phyloP scores from a whole-genome alignment of 257 asterid species.

The Lantana camara region DNA sequence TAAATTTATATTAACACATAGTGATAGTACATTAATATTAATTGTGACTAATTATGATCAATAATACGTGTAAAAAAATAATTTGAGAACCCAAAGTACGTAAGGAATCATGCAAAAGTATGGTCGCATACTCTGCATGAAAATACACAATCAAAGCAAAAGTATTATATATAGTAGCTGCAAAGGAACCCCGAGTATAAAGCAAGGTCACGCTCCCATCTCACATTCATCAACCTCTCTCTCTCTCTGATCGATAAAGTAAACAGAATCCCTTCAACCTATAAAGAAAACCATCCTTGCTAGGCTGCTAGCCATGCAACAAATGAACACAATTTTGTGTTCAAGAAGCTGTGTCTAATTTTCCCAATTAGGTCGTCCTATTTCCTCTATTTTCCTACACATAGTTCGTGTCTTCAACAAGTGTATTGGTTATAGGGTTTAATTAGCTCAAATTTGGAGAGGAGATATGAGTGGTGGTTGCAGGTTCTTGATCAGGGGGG shows the following conservation, averaged over 20 bases:
- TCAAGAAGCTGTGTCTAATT: neutral
- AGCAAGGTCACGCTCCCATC: slow-evolving; percentile 46
- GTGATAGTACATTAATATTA: too few relatives aligned
- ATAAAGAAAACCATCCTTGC: slow-evolving; percentile 54
- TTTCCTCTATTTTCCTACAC: too few relatives aligned
- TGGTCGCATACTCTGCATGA: too few relatives aligned
- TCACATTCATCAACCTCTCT: slow-evolving; percentile 38
- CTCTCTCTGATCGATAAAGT: slow-evolving; percentile 52
- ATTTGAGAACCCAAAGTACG: slow-evolving; percentile 26
- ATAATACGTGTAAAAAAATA: too few relatives aligned
- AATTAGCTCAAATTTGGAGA: neutral
- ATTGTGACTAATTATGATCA: too few relatives aligned
- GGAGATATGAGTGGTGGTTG: slow-evolving; percentile 28
- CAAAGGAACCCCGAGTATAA: slow-evolving; percentile 21
- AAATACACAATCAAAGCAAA: slow-evolving; percentile 33
- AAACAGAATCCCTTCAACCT: slow-evolving; percentile 49
- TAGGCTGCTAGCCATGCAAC: slow-evolving; percentile 30
- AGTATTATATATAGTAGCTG: neutral
- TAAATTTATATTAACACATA: too few relatives aligned
- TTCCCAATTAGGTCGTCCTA: too few relatives aligned
- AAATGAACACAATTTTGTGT: slow-evolving; percentile 16
- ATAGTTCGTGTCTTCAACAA: neutral
- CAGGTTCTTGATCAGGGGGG: slow-evolving; percentile 26
- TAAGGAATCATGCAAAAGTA: slow-evolving; percentile 32
- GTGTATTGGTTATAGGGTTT: neutral